Evolutionary conservation across 495 filamentous ascomycete genomes (phyloP), one percentile per base, ranked within the genome.

Genomic region (Mytilinidion resinicola): DNA sequence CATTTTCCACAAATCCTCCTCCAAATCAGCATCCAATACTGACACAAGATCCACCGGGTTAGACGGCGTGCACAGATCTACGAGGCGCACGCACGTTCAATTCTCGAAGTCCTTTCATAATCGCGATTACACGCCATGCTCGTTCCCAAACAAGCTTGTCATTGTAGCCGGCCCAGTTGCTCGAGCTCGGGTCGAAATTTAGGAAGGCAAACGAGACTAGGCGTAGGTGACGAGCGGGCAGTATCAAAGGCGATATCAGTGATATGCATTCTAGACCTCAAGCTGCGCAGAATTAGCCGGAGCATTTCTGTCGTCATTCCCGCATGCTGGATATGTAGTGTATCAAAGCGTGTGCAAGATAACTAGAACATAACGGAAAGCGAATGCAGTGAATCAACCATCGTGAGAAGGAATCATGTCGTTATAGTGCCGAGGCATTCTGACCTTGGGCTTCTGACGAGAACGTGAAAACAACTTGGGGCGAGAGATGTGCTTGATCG

Each of bases 91-190:
- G 19, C 4, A 53, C 51, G 12, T 53, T 53, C 2, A 53, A 17
- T 1, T 53, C 20, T 15, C 51, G 51, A 1, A 53, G 33, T 15
- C 51, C 51, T 19, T 36, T 41, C 51, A 53, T 53, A 10, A 21
- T 53, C 3, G 51, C 51, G 9, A 53, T 53, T 14, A 53, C 37
- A 11, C 34, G 37, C 51, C 51, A 53, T 11, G 37, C 51, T 1
- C 37, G 21, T 25, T 53, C 51, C 51, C 51, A 53, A 7, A 25
- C n/a, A 7, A 37, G 34, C 33, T 53, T 53, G n/a, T 53, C 51
- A 25, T 53, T 38, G 34, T 17, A 37, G 34, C 34, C 51, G 37
- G 34, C 12, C 51, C 51, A 53, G 34, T 37, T 37, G 37, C 34
- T 41, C 2, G 15, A 41, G 14, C 25, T 53, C 4, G 51, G 34